Conservation (phyloP, 2,329 filamentous ascomycete genomes). For the Colletotrichum cereale region DNA sequence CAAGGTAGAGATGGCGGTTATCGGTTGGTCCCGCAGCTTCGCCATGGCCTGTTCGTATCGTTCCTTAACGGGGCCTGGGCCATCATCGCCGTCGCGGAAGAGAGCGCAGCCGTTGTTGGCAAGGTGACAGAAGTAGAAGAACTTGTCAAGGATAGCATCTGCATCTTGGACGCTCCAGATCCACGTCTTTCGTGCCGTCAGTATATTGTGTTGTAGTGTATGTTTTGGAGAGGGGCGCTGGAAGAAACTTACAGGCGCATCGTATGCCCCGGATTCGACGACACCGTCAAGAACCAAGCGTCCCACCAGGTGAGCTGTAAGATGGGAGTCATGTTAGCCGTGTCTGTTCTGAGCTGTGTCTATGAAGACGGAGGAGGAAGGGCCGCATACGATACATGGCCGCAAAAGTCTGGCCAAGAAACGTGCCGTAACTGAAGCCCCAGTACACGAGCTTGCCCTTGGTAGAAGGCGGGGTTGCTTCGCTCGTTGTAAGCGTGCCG, state of each 20-base stretch:
- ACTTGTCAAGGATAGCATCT: constrained; percentile 59
- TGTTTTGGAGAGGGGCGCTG: not conserved
- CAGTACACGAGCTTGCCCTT: constrained; percentile 49
- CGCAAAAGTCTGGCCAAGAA: constrained; percentile 53
- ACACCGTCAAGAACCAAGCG: constrained; percentile 50
- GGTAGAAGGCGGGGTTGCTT: constrained; percentile 22
- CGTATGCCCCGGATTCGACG: constrained; percentile 51
- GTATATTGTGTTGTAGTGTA: not conserved
- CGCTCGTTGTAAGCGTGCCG: constrained; percentile 10
- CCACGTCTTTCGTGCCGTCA: constrained; percentile 45
- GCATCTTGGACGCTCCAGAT: constrained; percentile 56
- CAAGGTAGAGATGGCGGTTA: constrained; percentile 47
- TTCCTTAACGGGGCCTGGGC: constrained; percentile 42
- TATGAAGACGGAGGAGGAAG: not conserved
- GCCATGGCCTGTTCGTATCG: constrained; percentile 50
- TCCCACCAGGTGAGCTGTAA: constrained; percentile 44
- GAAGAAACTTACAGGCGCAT: constrained; percentile 42
- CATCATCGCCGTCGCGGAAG: constrained; percentile 51
- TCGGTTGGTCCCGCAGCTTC: constrained; percentile 50
- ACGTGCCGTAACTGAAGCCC: constrained; percentile 54
- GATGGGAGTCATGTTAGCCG: not conserved
- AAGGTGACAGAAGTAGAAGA: constrained; percentile 61
- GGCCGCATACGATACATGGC: constrained; percentile 50
- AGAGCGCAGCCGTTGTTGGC: constrained; percentile 56
- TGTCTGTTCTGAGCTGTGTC: not conserved